A percentile compares a stretch with the other conserved stretches of the same genome.
Evolutionary conservation across 2,329 filamentous ascomycete species (phyloP).

Genomic region (Aspergillus hortae): DNA sequence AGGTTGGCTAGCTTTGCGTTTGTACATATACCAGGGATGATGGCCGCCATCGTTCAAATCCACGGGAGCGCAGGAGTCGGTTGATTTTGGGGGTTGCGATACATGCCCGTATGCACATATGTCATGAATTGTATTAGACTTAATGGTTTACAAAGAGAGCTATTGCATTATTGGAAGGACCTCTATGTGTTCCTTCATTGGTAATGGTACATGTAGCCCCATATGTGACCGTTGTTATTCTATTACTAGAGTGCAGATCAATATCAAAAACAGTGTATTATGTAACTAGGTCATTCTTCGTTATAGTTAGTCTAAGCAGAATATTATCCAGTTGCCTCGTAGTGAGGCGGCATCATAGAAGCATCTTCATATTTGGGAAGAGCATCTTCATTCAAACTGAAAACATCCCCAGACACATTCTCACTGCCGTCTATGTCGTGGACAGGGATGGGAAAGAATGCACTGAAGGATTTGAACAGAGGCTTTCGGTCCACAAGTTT

Average conservation of each 20-base stretch:
- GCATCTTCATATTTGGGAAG: constrained; percentile 1
- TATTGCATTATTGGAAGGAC: too few species aligned
- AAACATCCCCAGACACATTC: neutral
- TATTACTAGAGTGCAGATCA: too few species aligned
- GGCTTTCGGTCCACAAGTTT: constrained; percentile 6
- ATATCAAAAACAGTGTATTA: too few species aligned
- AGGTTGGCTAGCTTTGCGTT: constrained; percentile 3
- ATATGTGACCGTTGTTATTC: too few species aligned
- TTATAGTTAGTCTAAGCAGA: neutral
- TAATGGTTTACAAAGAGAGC: neutral
- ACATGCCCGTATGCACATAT: neutral
- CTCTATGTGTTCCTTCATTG: too few species aligned
- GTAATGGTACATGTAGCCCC: too few species aligned
- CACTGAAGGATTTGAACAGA: constrained; percentile 4
- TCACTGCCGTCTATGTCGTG: neutral
- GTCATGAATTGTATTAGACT: neutral
- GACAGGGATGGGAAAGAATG: constrained; percentile 4
- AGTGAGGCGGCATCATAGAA: neutral
- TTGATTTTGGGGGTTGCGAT: neutral
- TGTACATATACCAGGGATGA: constrained; percentile 17
- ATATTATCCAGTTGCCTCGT: neutral
- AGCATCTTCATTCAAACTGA: neutral
- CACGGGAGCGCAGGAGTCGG: constrained; percentile 8
- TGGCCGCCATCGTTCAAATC: neutral
- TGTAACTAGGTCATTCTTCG: too few species aligned